Base-by-base conservation (phyloP, 768 basidiomycete species). In the Suillus sp. region DNA sequence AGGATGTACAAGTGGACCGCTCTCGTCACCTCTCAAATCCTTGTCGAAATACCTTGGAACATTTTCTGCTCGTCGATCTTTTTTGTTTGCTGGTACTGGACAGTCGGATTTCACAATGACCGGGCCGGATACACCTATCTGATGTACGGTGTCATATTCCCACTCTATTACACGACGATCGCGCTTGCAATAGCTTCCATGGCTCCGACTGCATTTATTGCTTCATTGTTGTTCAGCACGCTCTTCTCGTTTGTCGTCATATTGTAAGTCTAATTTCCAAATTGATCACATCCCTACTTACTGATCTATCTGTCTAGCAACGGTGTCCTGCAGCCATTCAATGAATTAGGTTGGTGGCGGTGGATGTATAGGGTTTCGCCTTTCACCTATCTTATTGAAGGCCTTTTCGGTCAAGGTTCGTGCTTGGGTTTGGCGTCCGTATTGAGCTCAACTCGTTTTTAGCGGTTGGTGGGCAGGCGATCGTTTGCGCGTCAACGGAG, bases 51-150 rank as follows among this genome's bases (percentile, higher is more conserved):
- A 1, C 87, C 87, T 2, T 87, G 84, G 84, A 87, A 88, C 64
- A 80, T 88, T 69, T 27, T 85, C 4, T 83, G 83, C 38, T 84
- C 86, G 1, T 77, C 80, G 0, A 61, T 90, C 20, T 81, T 86
- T 74, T 91, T 84, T 77, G 67, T 88, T 59, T 84, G 82, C 66
- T 91, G 88, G 88, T 90, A 82, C 73, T 89, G 85, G 84, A 86
- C 87, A 5, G 85, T 89, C 59, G 88, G 88, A 0, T 86, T 86
- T 68, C 77, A 78, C 10, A 76, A 73, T 1, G 77, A 79, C 14
- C 76, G 87, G 40, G 86, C 80, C 3, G 89, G 82, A 22, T 89
- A 84, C 68, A 84, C 83, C 3, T 88, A 79, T 68, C 78, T 90
- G 6, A 74, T 85, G 67, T 64, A 86, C 30, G 81, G 78, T n/a